Evolutionary conservation across 306 rosid genomes (phyloP), one percentile per base, ranked within the genome.

Genomic region (Mimosa bimucronata): DNA sequence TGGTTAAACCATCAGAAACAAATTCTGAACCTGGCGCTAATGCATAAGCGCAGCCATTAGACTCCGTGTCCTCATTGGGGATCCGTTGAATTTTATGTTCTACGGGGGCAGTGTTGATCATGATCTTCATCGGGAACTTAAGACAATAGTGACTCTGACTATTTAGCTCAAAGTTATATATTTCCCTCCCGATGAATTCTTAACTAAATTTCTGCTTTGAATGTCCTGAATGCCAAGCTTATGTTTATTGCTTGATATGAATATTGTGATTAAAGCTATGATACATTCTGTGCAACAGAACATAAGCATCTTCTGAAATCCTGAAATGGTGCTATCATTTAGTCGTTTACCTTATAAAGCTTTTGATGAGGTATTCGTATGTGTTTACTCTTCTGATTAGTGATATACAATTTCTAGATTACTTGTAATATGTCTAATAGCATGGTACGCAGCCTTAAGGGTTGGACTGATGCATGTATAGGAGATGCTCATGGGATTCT

Each of bases 1-100:
- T 69, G 28, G 88, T 84, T 41, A 92, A 90, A 83, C 74, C 95
- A 38, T 71, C 97, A 7, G 93, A 88, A 78, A 75, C 91, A 57
- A 82, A 86, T 81, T 53, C 90, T 41, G 89, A 76, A 70, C 86
- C 86, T 60, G 69, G 83, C 66, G 73, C 83, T 83, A 81, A 83
- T 77, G 88, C 85, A 45, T 89, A 86, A 85, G 88, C 86, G 53
- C 88, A 86, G 85, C 72, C 23, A 67, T 85, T 19, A 72, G 73
- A 57, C 66, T 3, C 12, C 50, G 77, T 72, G 37, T 34, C 77
- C 66, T 73, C 82, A 26, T 12, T 66, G 48, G 46, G 9, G 74
- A 28, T 41, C 11, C 23, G 34, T 67, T 42, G 57, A 79, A 71
- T 70, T 52, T 44, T 52, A 21, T 68, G 53, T 71, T 42, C 80